These are phyloP conservation scores for Ormosia emarginata DNA, from an alignment of 306 rosid genomes.

Conservation along the genomic window DNA sequence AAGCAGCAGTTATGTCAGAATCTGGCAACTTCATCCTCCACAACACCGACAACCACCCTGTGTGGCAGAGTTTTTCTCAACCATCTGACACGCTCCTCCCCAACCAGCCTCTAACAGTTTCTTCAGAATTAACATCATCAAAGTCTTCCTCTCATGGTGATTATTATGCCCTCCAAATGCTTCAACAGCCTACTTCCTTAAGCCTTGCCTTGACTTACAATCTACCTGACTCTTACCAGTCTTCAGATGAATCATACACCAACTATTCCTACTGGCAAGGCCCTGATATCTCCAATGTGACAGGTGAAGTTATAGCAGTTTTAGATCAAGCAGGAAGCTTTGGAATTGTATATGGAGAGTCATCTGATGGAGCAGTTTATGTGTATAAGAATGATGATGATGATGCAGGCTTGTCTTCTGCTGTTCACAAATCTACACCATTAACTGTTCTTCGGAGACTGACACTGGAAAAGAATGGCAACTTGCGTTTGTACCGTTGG, in stretches of 20 bases:
- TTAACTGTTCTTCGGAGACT: conserved; percentile 52
- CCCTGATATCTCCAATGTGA: conserved; percentile 84
- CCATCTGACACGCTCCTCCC: conserved; percentile 94
- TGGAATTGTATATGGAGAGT: conserved; percentile 85
- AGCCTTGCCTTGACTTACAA: conserved; percentile 78
- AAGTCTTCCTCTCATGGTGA: conserved; percentile 74
- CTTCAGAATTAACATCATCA: conserved; percentile 62
- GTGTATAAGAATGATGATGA: conserved; percentile 76
- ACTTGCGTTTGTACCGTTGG: conserved; percentile 76
- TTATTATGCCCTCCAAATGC: conserved; percentile 87
- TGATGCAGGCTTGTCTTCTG: conserved; percentile 55
- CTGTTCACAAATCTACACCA: conserved; percentile 44
- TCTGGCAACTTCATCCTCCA: conserved; percentile 79
- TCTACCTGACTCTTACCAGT: conserved; percentile 48
- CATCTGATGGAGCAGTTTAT: conserved; percentile 80
- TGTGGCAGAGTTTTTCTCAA: conserved; percentile 92
- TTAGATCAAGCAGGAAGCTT: conserved; percentile 82
- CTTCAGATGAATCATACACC: conserved; percentile 48
- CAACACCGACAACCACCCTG: conserved; percentile 30
- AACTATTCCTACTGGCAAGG: conserved; percentile 88
- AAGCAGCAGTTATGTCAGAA: conserved; percentile 61
- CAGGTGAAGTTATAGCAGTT: conserved; percentile 79
- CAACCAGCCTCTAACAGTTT: conserved; percentile 76
- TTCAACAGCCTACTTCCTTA: conserved; percentile 78
- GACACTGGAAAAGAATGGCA: conserved; percentile 70